Evolutionary conservation across 768 basidiomycete species (phyloP), one percentile per base, ranked within the genome.

Genomic region (Gyrodon lividus): DNA sequence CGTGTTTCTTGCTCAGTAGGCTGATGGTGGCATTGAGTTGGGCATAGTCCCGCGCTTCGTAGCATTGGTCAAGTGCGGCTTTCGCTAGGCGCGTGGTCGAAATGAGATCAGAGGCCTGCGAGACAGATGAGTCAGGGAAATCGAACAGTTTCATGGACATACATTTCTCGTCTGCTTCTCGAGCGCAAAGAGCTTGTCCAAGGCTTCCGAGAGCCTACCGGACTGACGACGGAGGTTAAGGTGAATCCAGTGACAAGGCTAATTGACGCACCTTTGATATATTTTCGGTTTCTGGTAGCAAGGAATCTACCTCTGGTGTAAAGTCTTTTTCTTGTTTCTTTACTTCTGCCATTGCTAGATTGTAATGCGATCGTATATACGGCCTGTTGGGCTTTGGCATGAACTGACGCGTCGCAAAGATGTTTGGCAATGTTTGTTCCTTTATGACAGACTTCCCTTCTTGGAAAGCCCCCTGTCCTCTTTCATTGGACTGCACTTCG

Each of bases 151-250:
- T 34, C 43, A n/a, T 31, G 23, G 4, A 72, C 82, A 39, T 51
- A 92, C 97, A 74, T 98, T 98, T 76, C 97, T 80, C 2, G 96
- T 89, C 69, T 97, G 95, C 72, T 98, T 98, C 74, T 99, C 97
- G 5, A 98, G 77, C 2, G 74, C 72, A 50, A 94, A 78, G 50
- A 98, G 82, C 74, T 89, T 92, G 72, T 99, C 96, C 28, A 98
- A 74, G 20, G 87, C 92, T 26, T 91, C 89, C 65, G 91, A 83
- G 42, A 93, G 77, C 69, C 84, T 86, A 22, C 89, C 91, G 52
- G 84, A 74, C 94, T 96, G 65, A 57, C 47, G 54, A 51, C 8
- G 43, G 47, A 40, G 52, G 33, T 44, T 57, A 49, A 54, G 57
- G 22, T 26, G 49, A 20, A 9, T 42, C 49, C 43, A 9, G 31